These are phyloP conservation scores for Kalanchoe fedtschenkoi DNA, from an alignment of 164 flowering plant genomes.

Conservation along the genomic window DNA sequence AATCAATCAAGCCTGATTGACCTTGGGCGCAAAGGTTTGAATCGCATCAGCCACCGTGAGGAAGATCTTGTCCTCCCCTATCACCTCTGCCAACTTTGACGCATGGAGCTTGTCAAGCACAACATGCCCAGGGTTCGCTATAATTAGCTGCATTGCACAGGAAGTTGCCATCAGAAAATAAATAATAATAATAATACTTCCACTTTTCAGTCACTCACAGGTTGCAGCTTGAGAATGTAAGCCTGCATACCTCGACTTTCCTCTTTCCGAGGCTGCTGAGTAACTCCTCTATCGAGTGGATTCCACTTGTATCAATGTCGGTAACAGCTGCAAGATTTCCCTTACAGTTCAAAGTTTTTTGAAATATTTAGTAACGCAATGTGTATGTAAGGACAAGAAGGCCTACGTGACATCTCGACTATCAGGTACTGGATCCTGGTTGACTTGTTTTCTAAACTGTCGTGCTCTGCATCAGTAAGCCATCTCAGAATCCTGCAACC, in stretches of 20 bases:
- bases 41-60: constrained; percentile 4
- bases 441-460: constrained; percentile 15
- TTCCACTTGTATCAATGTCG: constrained; percentile 86
- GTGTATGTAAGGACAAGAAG: not conserved
- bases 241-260: constrained; percentile 39
- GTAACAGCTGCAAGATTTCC: constrained; percentile 51
- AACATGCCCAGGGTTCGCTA: constrained; percentile 6
- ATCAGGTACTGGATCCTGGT: constrained; percentile 47
- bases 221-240: not conserved
- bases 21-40: constrained; percentile 4
- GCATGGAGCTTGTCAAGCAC: constrained; percentile 8
- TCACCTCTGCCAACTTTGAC: not conserved
- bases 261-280: constrained; percentile 46
- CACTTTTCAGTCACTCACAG: not conserved
- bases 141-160: not conserved
- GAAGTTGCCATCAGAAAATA: not conserved
- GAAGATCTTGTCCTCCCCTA: constrained; percentile 5
- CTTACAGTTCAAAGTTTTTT: not conserved
- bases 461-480: constrained; percentile 63
- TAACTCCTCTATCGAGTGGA: constrained; percentile 71
- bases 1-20: not conserved
- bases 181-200: not conserved
- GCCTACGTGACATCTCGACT: constrained; percentile 83
- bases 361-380: not conserved
- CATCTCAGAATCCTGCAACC: constrained; percentile 65